Evolutionary conservation across 1,284 basidiomycete genomes (phyloP).

Genomic region (Porogramme epimiltina): DNA sequence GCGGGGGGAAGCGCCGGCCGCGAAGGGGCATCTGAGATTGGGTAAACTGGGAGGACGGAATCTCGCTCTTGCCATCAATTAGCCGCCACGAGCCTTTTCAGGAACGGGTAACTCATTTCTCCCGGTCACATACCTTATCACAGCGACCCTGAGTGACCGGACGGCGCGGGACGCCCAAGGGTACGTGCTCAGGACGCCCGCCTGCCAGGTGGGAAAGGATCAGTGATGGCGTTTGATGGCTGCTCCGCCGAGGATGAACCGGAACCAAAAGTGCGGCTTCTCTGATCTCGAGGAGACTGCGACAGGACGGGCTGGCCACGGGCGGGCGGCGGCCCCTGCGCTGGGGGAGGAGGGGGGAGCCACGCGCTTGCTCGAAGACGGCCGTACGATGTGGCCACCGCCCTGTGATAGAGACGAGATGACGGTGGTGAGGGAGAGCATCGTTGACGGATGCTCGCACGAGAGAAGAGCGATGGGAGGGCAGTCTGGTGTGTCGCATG

Average conservation of each 20-base stretch:
- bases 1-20: not conserved
- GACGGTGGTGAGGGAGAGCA: not conserved
- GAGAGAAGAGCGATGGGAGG: not conserved
- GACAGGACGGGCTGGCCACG: too few species aligned
- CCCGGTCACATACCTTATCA: slow-evolving; percentile 27
- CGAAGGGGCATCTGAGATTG: slow-evolving; percentile 5
- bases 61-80: slow-evolving; percentile 10
- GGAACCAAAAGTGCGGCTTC: not conserved
- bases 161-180: slow-evolving; percentile 3
- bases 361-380: too few species aligned
- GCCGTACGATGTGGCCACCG: too few species aligned
- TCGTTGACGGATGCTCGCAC: not conserved
- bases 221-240: slow-evolving; percentile 17
- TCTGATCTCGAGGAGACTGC: not conserved
- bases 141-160: slow-evolving; percentile 22
- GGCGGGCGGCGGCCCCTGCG: too few species aligned
- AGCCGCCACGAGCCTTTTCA: slow-evolving; percentile 12
- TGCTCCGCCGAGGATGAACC: slow-evolving; percentile 8
- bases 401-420: too few species aligned
- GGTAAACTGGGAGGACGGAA: not conserved
- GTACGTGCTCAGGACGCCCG: too few species aligned
- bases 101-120: slow-evolving; percentile 20
- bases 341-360: not conserved
- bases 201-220: slow-evolving; percentile 16
- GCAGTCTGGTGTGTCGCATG: not conserved